Base-by-base conservation (phyloP, 495 filamentous ascomycete species). In the Penicillium desertorum region DNA sequence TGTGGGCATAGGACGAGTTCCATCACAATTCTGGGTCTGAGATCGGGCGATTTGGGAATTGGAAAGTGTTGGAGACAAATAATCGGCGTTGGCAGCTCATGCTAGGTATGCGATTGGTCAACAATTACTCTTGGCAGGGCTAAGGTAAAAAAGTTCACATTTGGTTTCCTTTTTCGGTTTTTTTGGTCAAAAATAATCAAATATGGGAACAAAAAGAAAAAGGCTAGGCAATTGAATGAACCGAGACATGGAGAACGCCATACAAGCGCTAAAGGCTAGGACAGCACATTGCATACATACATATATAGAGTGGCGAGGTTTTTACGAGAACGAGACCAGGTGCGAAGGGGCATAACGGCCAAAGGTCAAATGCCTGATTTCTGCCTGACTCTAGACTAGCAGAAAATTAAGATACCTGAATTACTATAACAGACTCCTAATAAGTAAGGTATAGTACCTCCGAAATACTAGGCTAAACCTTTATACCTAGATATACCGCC, bases 181-280 rank as follows among this genome's bases (percentile, higher is more conserved):
- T 45, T 45, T 60, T 16, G 20, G 19, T 12, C 44, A 51, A 51
- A 29, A 48, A 53, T 23, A 37, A 60, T 12, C 30, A 54, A 54
- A 50, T 12, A 45, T 14, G 11, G 12, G 23, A 6, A 25, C 5
- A 25, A 41, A 45, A 45, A 57, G 30, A 54, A 20, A 22, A 29
- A 43, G 2, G 16, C 34, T 48, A 47, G 43, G 34, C 47, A 45
- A 57, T 50, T 41, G 16, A n/a, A 19, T 17, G 19, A 32, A 29
- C n/a, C 51, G 52, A 60, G 61, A 63, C 50, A 61, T 43, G 36
- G 12, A 32, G 56, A 23, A 51, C 22, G 22, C 61, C 44, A 43
- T 45, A 19, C n/a, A 36, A 39, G 14, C 41, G 53, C n/a, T 51
- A 58, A 58, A 58, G 45, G 19, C 42, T 30, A 63, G 27, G 27